Conservation (phyloP, 1,139 yeast genomes). For the Yamadazyma blattariae region DNA sequence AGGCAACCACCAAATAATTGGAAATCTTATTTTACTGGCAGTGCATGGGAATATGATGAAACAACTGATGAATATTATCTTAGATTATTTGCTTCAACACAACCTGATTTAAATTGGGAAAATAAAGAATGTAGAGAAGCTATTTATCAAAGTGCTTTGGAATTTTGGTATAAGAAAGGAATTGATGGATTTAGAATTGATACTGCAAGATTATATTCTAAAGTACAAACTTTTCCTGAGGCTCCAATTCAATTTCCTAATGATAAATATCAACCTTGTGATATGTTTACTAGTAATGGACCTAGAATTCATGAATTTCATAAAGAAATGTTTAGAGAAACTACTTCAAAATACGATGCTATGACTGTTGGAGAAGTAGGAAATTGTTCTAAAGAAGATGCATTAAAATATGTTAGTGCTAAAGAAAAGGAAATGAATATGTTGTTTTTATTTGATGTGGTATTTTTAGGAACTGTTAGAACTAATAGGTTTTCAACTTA, state of each 20-base stretch:
- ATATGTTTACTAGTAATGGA: constrained; percentile 37
- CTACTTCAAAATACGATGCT: constrained; percentile 48
- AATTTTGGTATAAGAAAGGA: constrained; percentile 56
- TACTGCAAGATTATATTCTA: constrained; percentile 54
- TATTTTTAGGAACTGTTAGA: constrained; percentile 39
- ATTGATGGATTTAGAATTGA: constrained; percentile 62
- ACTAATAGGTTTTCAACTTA: constrained; percentile 32
- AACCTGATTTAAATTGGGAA: constrained; percentile 65
- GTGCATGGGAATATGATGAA: constrained; percentile 60
- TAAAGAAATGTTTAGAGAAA: constrained; percentile 48
- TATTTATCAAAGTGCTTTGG: constrained; percentile 48
- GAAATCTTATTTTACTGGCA: constrained; percentile 50
- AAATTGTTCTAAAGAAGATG: constrained; percentile 37
- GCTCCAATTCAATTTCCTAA: constrained; percentile 48
- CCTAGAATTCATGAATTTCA: constrained; percentile 60
- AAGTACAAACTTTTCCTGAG: constrained; percentile 46
- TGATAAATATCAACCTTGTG: constrained; percentile 40
- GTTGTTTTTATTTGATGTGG: constrained; percentile 51
- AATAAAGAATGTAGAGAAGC: constrained; percentile 52
- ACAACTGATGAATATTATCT: constrained; percentile 52
- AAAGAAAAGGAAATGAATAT: constrained; percentile 48
- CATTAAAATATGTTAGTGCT: constrained; percentile 49
- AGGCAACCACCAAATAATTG: constrained; percentile 60
- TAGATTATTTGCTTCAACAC: constrained; percentile 50
- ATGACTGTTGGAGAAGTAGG: constrained; percentile 63